Base-by-base conservation (phyloP, 129 eudicot species). In the Flaveria trinervia region DNA sequence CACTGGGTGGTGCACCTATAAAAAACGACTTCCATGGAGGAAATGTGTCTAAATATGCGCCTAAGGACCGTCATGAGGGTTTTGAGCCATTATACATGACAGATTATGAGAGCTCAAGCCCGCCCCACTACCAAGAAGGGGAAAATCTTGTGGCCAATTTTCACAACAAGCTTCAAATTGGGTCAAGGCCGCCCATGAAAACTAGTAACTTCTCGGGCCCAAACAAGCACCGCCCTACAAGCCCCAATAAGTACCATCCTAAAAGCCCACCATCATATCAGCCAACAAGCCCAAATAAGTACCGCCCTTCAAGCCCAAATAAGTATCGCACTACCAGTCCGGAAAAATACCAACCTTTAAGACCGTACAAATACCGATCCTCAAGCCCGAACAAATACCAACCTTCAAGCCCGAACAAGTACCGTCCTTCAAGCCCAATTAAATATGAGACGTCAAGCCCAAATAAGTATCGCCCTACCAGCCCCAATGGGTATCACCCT, bases 121-220 rank as follows among this genome's bases (percentile, higher is more conserved):
- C 70, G 0, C 61, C 61, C 7, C 17, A 30, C 2, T 44, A 73
- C 70, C 74, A 50, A 5, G 74, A 74, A 44, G 11, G 6, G 11
- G 79, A 73, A 16, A 56, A 66, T 56, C 15, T 66, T 44, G 44
- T 44, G 46, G 10, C 69, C 9, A 33, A 80, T 10, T 66, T 73
- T 73, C 75, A 20, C 25, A 67, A 73, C 49, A 67, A 73, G 56
- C 25, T 80, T 61, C 79, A 80, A 1, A 14, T 73, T n/a, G 74
- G 60, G 16, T 43, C 75, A 28, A 66, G 65, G 10, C 74, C 17
- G 0, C 79, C 75, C 4, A 14, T 9, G 2, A 73, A 73, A 26
- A n/a, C 25, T 43, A 65, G 15, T 15, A n/a, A 52, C 26, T 16
- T 49, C 60, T 64, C 78, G 4, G 20, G 62, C 28, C 62, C 62